Conservation (phyloP, 164 flowering plant species). For the Nymphaea thermarum region DNA sequence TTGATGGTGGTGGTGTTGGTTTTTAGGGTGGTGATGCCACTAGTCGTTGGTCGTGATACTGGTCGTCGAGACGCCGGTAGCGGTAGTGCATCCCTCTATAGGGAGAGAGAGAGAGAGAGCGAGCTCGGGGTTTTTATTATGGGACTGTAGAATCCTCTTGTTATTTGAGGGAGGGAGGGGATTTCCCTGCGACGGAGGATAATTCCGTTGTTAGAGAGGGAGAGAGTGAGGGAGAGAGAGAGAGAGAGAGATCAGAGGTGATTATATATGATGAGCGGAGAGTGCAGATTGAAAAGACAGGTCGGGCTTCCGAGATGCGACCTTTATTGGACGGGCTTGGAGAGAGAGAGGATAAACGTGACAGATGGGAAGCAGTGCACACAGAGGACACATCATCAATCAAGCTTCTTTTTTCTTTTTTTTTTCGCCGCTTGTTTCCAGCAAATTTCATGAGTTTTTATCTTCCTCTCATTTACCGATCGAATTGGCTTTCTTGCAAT, state of each 20-base stretch:
- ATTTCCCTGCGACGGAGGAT: background rate
- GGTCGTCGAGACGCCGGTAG: no score
- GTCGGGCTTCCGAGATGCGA: background rate
- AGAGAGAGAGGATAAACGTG: background rate
- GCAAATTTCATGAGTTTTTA: background rate
- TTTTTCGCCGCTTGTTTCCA: no score
- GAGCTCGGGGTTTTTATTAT: background rate
- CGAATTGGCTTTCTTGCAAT: background rate
- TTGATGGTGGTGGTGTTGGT: background rate
- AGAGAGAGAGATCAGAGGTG: background rate
- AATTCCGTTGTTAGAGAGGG: background rate
- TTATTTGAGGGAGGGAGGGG: background rate
- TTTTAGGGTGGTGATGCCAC: no score
- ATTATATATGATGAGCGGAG: background rate
- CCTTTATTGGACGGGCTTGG: background rate
- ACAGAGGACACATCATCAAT: background rate
- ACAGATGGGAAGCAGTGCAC: background rate
- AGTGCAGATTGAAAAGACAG: background rate
- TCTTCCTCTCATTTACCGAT: background rate
- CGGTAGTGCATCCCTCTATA: no score
- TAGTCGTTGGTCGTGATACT: no score
- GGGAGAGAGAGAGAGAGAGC: background rate
- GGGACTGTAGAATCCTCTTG: background rate
- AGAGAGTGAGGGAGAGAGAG: background rate
- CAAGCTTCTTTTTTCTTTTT: background rate